Evolutionary conservation across 768 basidiomycete genomes (phyloP), one percentile per base, ranked within the genome.

Genomic region (Termitomyces sp.): DNA sequence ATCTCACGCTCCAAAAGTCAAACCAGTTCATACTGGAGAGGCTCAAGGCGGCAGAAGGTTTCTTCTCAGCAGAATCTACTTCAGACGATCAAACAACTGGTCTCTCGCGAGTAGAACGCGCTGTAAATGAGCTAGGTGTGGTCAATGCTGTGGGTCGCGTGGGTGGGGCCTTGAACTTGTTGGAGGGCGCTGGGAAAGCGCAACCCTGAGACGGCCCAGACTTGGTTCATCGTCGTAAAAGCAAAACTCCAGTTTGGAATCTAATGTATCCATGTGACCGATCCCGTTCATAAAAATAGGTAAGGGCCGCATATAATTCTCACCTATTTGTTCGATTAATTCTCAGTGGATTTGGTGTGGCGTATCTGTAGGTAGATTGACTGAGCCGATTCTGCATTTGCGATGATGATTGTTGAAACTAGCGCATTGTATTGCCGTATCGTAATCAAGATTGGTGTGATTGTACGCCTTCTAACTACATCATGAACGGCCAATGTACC

Each of bases 21-120:
- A 84, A 78, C 59, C 66, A 67, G 33, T 72, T 72, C 1, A 79
- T 90, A 28, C 67, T 82, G 13, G 72, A 71, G 43, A 81, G 87
- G 50, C 70, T 90, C 56, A 75, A 73, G 65, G 77, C 74, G 63
- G 80, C 83, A 12, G 78, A 82, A 56, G 75, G 74, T 56, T 69
- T 77, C 54, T 76, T 78, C 5, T 72, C 74, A 16, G 67, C 72
- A 52, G 66, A 52, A 45, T 47, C 14, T 18, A 43, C 30, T 43
- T 9, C 53, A 16, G 59, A 30, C 10, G 48, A 56, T 40, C 45
- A 55, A 24, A 57, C 55, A 20, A 63, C 77, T 1, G 81, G 80
- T 18, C 65, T 83, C 16, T 65, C 64, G 16, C 70, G 82, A 18
- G 77, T 82, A 2, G 81, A 82, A 59, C 70, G 74, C 24, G 82